Conservation (phyloP, 257 asterid genomes). For the Jacaranda mimosifolia region DNA sequence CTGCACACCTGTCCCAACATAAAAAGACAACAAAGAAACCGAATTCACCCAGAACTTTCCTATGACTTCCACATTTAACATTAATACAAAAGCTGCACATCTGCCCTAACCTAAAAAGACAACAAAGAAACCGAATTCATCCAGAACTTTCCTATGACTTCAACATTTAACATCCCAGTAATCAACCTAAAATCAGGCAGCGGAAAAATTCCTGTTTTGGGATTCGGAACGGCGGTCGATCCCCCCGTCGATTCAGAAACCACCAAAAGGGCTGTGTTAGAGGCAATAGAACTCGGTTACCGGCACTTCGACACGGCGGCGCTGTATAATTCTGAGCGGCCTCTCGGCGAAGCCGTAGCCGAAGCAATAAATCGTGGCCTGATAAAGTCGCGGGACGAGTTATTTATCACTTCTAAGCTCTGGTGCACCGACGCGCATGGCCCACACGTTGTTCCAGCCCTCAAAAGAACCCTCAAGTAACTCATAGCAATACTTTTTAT, state of each 20-base stretch:
- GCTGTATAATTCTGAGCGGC: slow-evolving; percentile 53
- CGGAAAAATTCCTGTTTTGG: slow-evolving; percentile 55
- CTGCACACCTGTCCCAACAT: no score
- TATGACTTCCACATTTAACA: no score
- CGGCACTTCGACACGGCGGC: slow-evolving; percentile 79
- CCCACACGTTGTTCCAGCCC: slow-evolving; percentile 56
- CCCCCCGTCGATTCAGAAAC: slow-evolving; percentile 59
- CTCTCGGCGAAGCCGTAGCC: slow-evolving; percentile 64
- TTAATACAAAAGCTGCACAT: no score
- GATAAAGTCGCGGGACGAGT: slow-evolving; percentile 52
- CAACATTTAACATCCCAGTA: slow-evolving; percentile 31
- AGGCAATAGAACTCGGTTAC: slow-evolving; percentile 66
- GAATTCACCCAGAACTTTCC: no score
- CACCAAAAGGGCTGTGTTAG: slow-evolving; percentile 50
- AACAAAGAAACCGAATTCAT: neutral
- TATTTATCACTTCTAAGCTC: slow-evolving; percentile 67
- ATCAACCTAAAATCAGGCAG: slow-evolving; percentile 45
- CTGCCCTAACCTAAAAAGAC: no score
- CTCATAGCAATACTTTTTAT: neutral
- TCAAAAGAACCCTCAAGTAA: slow-evolving; percentile 46
- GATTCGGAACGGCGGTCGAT: slow-evolving; percentile 66
- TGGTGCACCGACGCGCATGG: slow-evolving; percentile 75
- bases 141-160: neutral
- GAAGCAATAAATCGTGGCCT: slow-evolving; percentile 57
- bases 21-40: no score